Evolutionary conservation across 2,329 filamentous ascomycete genomes (phyloP), one percentile per base, ranked within the genome.

Genomic region (Diaporthe batatas): DNA sequence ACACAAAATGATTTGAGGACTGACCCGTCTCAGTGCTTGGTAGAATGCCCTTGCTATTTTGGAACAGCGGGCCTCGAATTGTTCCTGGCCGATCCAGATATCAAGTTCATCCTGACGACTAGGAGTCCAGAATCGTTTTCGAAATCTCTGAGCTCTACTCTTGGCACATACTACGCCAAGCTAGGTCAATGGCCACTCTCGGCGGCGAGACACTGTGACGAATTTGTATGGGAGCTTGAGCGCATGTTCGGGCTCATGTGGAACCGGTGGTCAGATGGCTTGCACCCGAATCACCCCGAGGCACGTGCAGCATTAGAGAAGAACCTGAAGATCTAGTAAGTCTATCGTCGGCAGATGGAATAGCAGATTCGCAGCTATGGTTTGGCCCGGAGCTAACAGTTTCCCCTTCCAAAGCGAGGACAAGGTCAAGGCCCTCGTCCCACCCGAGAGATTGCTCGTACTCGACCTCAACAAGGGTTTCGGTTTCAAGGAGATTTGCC

Each of bases 181-280:
- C 42, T 65, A 12, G 59, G 59, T 25, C 25, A 29, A 18, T 65
- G 39, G 34, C 59, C 59, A 65, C 59, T 65, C 36, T 47, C 36
- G 18, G 59, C 36, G 11, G 59, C 59, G 23, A 39, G 21, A 32
- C 51, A 65, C 59, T 42, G 42, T 39, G 59, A 65, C 16, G 59
- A 14, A 16, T 65, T 65, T 29, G 59, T 65, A 6, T 29, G 59
- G 59, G 59, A 65, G 42, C 59, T 65, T 25, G 59, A 65, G 59
- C 36, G 59, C 25, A 65, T 65, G 59, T 65, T 65, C 21, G 59
- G 59, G n/a, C 59, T 65, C 16, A 65, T 65, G 59, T 65, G 59
- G 59, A 65, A 65, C 39, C 29, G 42, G 23, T 65, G 59, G 59
- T 65, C 59, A 49, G 59, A 65, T 47, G 59, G 59, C 36, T 47